A percentile compares a stretch with the other conserved stretches of the same genome.
phyloP scores from a whole-genome alignment of 169 alveolate species.

The Eimeria acervulina region DNA sequence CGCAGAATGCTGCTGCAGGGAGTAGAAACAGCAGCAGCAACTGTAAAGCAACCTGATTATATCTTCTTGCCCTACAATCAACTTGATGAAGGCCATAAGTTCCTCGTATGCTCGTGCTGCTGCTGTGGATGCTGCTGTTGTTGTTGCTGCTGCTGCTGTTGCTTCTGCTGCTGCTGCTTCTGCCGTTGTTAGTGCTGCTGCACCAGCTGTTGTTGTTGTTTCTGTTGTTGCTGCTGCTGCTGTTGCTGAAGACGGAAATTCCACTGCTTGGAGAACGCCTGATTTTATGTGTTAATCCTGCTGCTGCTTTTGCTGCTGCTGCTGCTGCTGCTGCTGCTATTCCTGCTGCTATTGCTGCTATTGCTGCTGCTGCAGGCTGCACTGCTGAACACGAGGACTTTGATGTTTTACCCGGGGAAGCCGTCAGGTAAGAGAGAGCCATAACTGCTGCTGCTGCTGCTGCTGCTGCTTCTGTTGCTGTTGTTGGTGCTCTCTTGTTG shows the following conservation, averaged over 20 bases:
- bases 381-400: slow-evolving; percentile 25
- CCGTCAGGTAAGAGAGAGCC: neutral
- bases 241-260: too few relatives aligned
- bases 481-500: too few relatives aligned
- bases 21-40: neutral
- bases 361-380: slow-evolving; percentile 33
- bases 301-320: neutral
- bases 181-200: slow-evolving; percentile 11
- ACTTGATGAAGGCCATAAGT: slow-evolving; percentile 24
- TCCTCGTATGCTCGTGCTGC: slow-evolving; percentile 18
- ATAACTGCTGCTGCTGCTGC: neutral
- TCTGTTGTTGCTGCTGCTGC: neutral
- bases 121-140: too few relatives aligned
- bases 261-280: too few relatives aligned
- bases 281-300: too few relatives aligned
- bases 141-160: neutral
- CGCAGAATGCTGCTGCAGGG: neutral
- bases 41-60: neutral
- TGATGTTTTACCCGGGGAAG: slow-evolving; percentile 30
- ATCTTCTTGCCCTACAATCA: neutral
- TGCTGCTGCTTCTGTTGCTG: neutral
- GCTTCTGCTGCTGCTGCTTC: neutral
- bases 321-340: neutral
- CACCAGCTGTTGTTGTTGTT: neutral
- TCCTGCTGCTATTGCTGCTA: slow-evolving; percentile 4